Conservation (phyloP, 2,329 filamentous ascomycete species). For the Aspergillus novoparasiticus region DNA sequence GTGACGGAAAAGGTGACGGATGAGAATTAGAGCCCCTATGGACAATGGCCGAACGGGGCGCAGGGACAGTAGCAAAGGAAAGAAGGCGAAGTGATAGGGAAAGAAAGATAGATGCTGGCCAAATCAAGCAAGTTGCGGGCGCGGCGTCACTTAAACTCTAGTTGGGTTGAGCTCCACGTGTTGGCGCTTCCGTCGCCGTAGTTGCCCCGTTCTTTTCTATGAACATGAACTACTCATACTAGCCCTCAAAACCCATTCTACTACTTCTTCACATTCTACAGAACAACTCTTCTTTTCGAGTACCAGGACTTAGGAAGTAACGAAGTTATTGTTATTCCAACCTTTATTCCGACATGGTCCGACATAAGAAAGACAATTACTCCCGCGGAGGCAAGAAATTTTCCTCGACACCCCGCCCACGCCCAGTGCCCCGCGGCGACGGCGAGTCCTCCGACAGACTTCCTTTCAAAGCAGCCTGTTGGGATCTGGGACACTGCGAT, state of each 20-base stretch:
- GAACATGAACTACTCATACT: background rate
- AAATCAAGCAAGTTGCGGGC: background rate
- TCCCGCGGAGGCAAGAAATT: constrained; percentile 73
- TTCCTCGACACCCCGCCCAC: constrained; percentile 58
- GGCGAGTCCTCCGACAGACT: constrained; percentile 43
- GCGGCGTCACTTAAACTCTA: background rate
- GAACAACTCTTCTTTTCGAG: background rate
- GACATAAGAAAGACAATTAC: constrained; percentile 90
- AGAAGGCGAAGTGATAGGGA: background rate
- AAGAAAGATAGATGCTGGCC: background rate
- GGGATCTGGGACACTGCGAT: constrained; percentile 97
- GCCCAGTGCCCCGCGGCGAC: constrained; percentile 50
- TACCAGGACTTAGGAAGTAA: background rate
- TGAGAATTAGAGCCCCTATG: constrained; percentile 3
- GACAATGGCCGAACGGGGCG: background rate
- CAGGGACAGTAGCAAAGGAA: background rate
- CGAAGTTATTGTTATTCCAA: background rate
- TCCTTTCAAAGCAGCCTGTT: constrained; percentile 89
- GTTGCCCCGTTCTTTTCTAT: background rate
- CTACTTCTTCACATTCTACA: background rate
- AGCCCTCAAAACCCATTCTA: background rate
- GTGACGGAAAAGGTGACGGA: constrained; percentile 22
- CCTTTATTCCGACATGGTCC: constrained; percentile 67
- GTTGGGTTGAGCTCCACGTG: background rate
- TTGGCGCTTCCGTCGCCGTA: constrained; percentile 1